Conservation (phyloP, 768 basidiomycete genomes). For the Suillus placidus region DNA sequence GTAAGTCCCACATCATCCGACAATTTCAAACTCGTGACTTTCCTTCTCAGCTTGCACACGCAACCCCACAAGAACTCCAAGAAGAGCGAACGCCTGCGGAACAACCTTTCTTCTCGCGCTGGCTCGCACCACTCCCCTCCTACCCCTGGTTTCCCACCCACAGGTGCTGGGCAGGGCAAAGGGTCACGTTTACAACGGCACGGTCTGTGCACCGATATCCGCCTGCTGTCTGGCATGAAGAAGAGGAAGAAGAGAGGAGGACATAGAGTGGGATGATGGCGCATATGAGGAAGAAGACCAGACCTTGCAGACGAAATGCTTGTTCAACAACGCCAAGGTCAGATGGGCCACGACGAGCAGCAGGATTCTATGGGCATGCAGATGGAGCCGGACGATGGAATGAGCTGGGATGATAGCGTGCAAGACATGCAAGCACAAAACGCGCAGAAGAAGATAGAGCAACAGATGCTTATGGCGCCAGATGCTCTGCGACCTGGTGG, state of each 20-base stretch:
- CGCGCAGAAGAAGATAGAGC: constrained; percentile 29
- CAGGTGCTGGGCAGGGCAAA: constrained; percentile 33
- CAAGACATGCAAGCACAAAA: constrained; percentile 46
- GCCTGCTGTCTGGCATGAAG: constrained; percentile 82
- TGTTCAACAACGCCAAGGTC: constrained; percentile 41
- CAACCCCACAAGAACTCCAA: constrained; percentile 55
- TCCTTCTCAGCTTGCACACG: constrained; percentile 32
- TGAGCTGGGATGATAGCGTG: constrained; percentile 83
- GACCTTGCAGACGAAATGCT: constrained; percentile 62
- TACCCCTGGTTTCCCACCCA: constrained; percentile 40
- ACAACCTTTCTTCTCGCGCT: constrained; percentile 50
- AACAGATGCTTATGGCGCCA: constrained; percentile 29
- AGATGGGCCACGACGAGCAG: constrained; percentile 31
- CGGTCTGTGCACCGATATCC: constrained; percentile 75
- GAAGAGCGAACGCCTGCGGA: constrained; percentile 58
- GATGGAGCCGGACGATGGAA: constrained; percentile 80
- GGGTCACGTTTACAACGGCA: constrained; percentile 75
- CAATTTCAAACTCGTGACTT: background rate
- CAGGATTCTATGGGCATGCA: constrained; percentile 35
- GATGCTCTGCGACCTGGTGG: constrained; percentile 40
- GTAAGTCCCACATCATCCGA: constrained; percentile 48
- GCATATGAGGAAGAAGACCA: constrained; percentile 71
- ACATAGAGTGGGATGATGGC: constrained; percentile 61
- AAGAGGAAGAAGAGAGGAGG: constrained; percentile 62
- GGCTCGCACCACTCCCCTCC: constrained; percentile 55